These are phyloP conservation scores for Mortierella antarctica DNA, from an alignment of 192 early-diverging fungal species.

Conservation along the genomic window DNA sequence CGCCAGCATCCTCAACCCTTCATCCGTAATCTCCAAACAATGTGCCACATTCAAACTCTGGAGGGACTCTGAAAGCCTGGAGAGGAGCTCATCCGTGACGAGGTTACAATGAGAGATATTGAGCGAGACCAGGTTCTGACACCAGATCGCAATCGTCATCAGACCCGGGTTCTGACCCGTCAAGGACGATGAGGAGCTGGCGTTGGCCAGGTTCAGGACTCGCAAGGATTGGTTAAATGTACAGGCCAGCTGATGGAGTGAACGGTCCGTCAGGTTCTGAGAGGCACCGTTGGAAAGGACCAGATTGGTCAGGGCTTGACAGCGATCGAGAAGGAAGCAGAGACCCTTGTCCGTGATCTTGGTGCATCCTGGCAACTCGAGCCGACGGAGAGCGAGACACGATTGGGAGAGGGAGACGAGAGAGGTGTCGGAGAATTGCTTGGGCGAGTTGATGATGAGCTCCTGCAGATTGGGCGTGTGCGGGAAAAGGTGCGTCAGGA, in stretches of 20 bases:
- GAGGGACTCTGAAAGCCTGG: background rate
- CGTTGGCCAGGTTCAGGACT: slow-evolving; percentile 7
- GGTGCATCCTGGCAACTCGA: slow-evolving; percentile 25
- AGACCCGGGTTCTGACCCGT: slow-evolving; percentile 13
- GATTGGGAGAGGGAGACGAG: slow-evolving; percentile 11
- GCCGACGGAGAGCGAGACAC: background rate
- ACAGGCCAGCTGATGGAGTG: background rate
- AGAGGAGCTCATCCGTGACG: slow-evolving; percentile 9
- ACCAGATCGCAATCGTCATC: slow-evolving; percentile 5
- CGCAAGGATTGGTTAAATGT: background rate
- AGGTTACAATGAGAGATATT: slow-evolving; percentile 11
- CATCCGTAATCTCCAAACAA: slow-evolving; percentile 22
- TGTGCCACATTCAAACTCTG: slow-evolving; percentile 11
- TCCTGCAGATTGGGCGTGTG: slow-evolving; percentile 9
- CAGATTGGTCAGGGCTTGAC: background rate
- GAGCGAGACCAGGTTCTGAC: slow-evolving; percentile 6
- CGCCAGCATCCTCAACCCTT: slow-evolving; percentile 2
- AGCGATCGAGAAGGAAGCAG: background rate
- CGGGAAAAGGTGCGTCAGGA: slow-evolving; percentile 29
- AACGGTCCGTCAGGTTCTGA: background rate
- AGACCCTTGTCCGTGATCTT: slow-evolving; percentile 29
- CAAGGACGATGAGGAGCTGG: background rate
- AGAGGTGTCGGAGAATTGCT: slow-evolving; percentile 48
- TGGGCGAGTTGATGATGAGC: slow-evolving; percentile 25
- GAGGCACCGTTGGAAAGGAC: background rate